Conservation (phyloP, 1,284 basidiomycete genomes). For the Cystobasidiaceae sp. region DNA sequence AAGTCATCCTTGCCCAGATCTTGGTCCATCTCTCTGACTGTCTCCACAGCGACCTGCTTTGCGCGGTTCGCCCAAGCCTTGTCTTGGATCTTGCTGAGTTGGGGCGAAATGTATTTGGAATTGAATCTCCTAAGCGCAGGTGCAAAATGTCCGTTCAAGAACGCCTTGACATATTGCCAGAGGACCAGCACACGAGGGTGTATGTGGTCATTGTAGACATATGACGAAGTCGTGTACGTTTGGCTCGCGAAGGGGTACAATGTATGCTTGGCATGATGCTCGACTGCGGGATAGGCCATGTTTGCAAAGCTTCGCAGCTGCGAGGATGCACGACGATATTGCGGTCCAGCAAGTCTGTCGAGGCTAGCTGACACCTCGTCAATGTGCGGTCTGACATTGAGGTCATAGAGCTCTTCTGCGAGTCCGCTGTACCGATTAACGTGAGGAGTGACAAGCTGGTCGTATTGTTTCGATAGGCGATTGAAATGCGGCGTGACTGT, state of each 20-base stretch:
- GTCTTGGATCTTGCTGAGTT: slow-evolving; percentile 41
- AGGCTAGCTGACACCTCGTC: background rate
- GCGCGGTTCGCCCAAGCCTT: slow-evolving; percentile 40
- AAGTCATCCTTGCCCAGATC: slow-evolving; percentile 33
- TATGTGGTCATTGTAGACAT: slow-evolving; percentile 35
- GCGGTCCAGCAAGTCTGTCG: background rate
- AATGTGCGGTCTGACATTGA: slow-evolving; percentile 34
- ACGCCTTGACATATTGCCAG: background rate
- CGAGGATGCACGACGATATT: background rate
- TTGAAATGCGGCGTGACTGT: slow-evolving; percentile 23
- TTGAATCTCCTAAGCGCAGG: slow-evolving; percentile 38
- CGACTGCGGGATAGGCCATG: slow-evolving; percentile 30
- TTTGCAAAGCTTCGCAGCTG: background rate
- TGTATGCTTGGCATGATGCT: slow-evolving; percentile 34
- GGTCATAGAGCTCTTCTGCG: slow-evolving; percentile 30
- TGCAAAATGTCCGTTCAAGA: slow-evolving; percentile 33
- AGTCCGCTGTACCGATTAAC: slow-evolving; percentile 18
- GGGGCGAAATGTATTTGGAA: slow-evolving; percentile 40
- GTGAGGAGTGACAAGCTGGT: background rate
- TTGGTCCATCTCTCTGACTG: slow-evolving; percentile 33
- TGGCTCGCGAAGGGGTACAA: slow-evolving; percentile 30
- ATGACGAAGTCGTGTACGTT: slow-evolving; percentile 16
- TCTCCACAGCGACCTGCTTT: slow-evolving; percentile 30
- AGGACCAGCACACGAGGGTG: slow-evolving; percentile 34
- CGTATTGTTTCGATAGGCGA: slow-evolving; percentile 29